Evolutionary conservation across 495 filamentous ascomycete species (phyloP).

Genomic region (Penicillium samsonianum): DNA sequence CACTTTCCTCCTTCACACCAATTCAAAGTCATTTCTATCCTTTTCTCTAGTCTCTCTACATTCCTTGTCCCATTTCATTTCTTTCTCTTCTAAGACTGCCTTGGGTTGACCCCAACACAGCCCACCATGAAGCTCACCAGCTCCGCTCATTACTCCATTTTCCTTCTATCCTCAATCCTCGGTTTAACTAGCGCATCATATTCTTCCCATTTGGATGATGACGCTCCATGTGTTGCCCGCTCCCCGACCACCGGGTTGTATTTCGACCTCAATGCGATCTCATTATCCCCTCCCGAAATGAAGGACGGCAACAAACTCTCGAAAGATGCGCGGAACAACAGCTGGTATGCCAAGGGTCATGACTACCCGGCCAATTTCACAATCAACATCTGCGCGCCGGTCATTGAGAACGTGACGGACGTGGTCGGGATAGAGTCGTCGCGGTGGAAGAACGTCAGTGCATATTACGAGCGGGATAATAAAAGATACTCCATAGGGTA

Average conservation of each 20-base stretch:
- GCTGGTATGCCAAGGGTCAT: slow-evolving; percentile 81
- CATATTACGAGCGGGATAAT: slow-evolving; percentile 75
- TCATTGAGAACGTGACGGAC: slow-evolving; percentile 73
- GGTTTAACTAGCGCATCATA: slow-evolving; percentile 28
- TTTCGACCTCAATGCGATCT: slow-evolving; percentile 84
- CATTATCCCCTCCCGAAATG: slow-evolving; percentile 51
- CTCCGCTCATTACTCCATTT: slow-evolving; percentile 25
- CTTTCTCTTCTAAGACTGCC: not conserved
- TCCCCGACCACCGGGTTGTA: slow-evolving; percentile 74
- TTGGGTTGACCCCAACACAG: not conserved
- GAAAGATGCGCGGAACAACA: slow-evolving; percentile 62
- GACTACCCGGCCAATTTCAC: slow-evolving; percentile 92
- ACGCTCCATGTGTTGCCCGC: slow-evolving; percentile 72
- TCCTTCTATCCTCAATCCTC: slow-evolving; percentile 21
- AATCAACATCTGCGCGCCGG: slow-evolving; percentile 87
- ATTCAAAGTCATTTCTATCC: not conserved
- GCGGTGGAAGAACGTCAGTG: slow-evolving; percentile 79
- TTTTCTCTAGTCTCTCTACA: not conserved
- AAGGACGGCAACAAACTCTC: slow-evolving; percentile 58
- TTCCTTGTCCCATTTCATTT: slow-evolving; percentile 9
- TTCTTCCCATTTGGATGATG: slow-evolving; percentile 30
- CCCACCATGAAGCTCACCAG: slow-evolving; percentile 27
- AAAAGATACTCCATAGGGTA: slow-evolving; percentile 86
- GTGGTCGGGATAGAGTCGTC: slow-evolving; percentile 66
- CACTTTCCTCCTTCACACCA: slow-evolving; percentile 6